Base-by-base conservation (phyloP, 2,329 filamentous ascomycete genomes). In the Colletotrichum somersetense region DNA sequence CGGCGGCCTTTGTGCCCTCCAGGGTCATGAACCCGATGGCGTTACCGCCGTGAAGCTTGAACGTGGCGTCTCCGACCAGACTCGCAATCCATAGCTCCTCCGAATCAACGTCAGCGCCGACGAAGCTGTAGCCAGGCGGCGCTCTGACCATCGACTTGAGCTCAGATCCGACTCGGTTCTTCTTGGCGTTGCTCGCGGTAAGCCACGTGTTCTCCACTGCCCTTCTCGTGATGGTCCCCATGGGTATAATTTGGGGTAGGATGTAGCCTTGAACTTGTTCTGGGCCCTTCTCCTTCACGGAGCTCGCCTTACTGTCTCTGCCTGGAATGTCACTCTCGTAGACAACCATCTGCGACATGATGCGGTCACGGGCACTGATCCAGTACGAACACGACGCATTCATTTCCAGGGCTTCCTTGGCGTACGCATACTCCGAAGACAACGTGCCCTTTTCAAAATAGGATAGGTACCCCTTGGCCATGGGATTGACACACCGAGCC, bases 11-110 rank as follows among this genome's bases (percentile, higher is more conserved):
- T 62, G 94, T 96, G 18, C 96, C 96, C 83, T 99, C 97, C 1
- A 99, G 86, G 0, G 96, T 99, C 97, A 99, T 99, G 85, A 99
- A 99, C 0, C 97, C 96, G 71, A 99, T 93, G 1, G 97, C 96
- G 79, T 98, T 98, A 65, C 96, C 97, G 53, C 96, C 97, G 76
- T 99, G 96, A 1, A 99, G 86, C 78, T 94, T 92, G 84, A 99
- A 99, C 33, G 95, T 95, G 4, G 96, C 94, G 80, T 99, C 96
- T 33, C 96, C 96, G 2, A 99, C 90, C 1, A 99, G 87, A 80
- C 94, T 97, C 4, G 96, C 97, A 77, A 99, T 99, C 96, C 97
- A 99, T 8, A 99, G 87, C 81, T 99, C 96, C 80, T 99, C 92
- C 2, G 95, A 98, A 79, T 99, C 96, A 5, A 99, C 96, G 82